Evolutionary conservation across 495 filamentous ascomycete species (phyloP).

Genomic region (Neurospora sp.): DNA sequence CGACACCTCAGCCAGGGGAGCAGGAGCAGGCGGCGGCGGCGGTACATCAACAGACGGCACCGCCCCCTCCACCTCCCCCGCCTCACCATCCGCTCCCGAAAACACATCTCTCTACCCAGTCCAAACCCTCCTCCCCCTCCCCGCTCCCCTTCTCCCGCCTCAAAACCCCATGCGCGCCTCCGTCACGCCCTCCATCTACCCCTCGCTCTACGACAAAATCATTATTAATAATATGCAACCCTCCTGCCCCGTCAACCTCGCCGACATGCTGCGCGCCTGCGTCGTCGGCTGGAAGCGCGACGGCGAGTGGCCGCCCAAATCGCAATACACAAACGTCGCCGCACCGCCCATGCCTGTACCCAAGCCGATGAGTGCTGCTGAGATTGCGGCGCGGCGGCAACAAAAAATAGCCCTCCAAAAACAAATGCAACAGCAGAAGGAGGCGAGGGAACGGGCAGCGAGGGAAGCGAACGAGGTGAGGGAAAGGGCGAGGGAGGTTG

Average conservation of each 20-base stretch:
- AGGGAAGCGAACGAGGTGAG: not conserved
- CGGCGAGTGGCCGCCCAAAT: conserved; percentile 84
- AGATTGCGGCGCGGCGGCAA: conserved; percentile 27
- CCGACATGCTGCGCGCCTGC: conserved; percentile 67
- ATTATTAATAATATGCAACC: conserved; percentile 68
- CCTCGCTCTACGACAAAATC: conserved; percentile 80
- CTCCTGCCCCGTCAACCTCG: conserved; percentile 75
- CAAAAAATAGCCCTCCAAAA: conserved; percentile 16
- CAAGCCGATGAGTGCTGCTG: conserved; percentile 4
- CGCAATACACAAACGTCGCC: conserved; percentile 19
- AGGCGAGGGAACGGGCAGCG: conserved; percentile 7
- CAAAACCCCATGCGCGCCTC: conserved; percentile 61
- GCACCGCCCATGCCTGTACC: conserved; percentile 14
- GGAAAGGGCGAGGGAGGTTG: not conserved
- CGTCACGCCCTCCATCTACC: conserved; percentile 62
- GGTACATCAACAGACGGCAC: not conserved
- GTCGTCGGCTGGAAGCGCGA: conserved; percentile 91
- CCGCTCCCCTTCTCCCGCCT: conserved; percentile 56
- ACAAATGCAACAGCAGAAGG: conserved; percentile 11
- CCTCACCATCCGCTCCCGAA: conserved; percentile 14
- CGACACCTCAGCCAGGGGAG: not conserved
- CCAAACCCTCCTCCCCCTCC: conserved; percentile 47
- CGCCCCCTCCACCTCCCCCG: conserved; percentile 9
- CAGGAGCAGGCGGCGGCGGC: not conserved
- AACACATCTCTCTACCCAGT: conserved; percentile 23